Evolutionary conservation across 305 asterid genomes (phyloP), one percentile per base, ranked within the genome.

Genomic region (Fraxinus albicans): DNA sequence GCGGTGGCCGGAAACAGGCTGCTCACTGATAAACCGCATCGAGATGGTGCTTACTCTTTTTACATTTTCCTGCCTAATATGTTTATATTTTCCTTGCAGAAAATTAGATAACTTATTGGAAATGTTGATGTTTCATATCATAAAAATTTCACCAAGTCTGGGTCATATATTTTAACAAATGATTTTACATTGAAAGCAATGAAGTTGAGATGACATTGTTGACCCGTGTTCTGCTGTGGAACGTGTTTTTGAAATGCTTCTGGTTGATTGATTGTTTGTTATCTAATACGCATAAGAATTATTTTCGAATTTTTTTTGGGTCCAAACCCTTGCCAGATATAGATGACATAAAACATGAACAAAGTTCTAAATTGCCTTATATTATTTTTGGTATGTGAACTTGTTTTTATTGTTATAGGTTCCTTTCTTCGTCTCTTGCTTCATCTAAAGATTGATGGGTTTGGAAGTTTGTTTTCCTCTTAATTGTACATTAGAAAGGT

Each of bases 11-110:
- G 94, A 85, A 91, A 91, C 85, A 89, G 82, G 89, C 89, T 92
- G 85, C 96, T 96, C 74, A 89, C 91, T 8, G 96, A 94, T 88
- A 93, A 90, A 85, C 96, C 94, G 5, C 95, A 94, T 86, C 82
- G 81, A 55, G 92, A 91, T 84, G 94, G 98, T 94, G 84, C 83
- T 33, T 80, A 73, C 83, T 73, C 81, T 2, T 82, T 77, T 73
- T 86, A 23, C 15, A 60, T 70, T 53, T 27, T 63, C n/a, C 70
- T 55, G 47, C 81, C 58, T 73, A 17, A 33, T 23, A 10, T 44
- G 12, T 65, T 60, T 40, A 78, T 38, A 72, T 12, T 21, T 76
- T 73, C 40, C 31, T 21, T 36, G 0, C 15, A 35, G 73, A 75
- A 21, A 44, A 19, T 83, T 53, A 72, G 42, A 70, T 72, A 17